Evolutionary conservation across 2,329 filamentous ascomycete species (phyloP), one percentile per base, ranked within the genome.

Genomic region (Canariomyces notabilis): DNA sequence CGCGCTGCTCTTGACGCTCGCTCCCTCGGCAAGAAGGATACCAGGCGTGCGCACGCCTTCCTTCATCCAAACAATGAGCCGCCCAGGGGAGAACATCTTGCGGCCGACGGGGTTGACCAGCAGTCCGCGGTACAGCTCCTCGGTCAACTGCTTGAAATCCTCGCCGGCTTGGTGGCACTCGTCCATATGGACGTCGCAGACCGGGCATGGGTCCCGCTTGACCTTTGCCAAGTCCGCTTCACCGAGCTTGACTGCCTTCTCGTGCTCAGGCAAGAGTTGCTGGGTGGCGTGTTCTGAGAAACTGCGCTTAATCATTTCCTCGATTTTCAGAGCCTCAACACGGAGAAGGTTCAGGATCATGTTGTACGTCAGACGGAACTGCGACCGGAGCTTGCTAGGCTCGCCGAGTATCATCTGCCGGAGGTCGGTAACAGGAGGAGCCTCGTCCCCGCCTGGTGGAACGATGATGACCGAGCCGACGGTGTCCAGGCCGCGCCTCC

Each of bases 231-330:
- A 69, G 68, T 94, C 91, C 4, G 88, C 90, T 64, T 98, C 90
- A 0, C 90, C 94, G 2, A 95, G 58, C 63, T 91, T 89, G 51
- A 98, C 89, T 48, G 89, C 86, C 66, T 95, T 95, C 67, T 98
- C 90, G 59, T 97, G 91, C 65, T 97, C 90, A 0, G 93, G 93
- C 1, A 97, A 73, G 11, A 97, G 70, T 52, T 94, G 90, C 62
- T 98, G 93, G 0, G 91, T 97, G 19, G 91, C 91, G 67, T 98
- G 93, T 66, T 98, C 93, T 42, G 91, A 96, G 73, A 98, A 98
- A 65, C 90, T 96, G 55, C 93, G 85, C 76, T 98, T 98, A 73
- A 98, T 98, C 93, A 98, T 98, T 68, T 98, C 93, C 65, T 98
- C 93, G 57, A 98, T 97, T 71, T 96, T 97, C 55, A 98, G 70